Evolutionary conservation across 768 basidiomycete genomes (phyloP).

Genomic region (Ephemerocybe angulata): DNA sequence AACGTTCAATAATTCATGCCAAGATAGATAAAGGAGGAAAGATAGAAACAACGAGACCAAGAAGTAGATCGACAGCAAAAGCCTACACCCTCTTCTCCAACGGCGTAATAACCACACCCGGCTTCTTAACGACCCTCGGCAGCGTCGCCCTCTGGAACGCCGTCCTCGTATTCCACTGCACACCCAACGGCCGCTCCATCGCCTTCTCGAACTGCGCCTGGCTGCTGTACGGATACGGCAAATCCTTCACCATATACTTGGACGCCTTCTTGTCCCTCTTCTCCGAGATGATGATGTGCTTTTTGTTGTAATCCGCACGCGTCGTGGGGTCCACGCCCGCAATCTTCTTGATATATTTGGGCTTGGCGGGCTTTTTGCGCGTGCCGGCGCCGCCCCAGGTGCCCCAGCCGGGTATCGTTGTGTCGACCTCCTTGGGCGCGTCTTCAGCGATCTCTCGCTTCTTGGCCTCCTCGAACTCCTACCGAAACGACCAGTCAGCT

Average conservation of each 20-base stretch:
- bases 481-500: conserved; percentile 3
- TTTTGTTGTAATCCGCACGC: conserved; percentile 81
- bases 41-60: too few relatives aligned
- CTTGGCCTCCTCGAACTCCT: conserved; percentile 89
- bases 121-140: conserved; percentile 86
- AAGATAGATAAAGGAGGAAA: too few relatives aligned
- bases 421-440: conserved; percentile 85
- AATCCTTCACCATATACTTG: conserved; percentile 85
- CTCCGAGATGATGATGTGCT: conserved; percentile 93
- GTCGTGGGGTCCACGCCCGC: conserved; percentile 75
- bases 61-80: too few relatives aligned
- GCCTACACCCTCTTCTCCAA: conserved; percentile 44
- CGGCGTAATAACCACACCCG: conserved; percentile 69
- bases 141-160: conserved; percentile 81
- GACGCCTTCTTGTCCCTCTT: conserved; percentile 91
- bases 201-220: conserved; percentile 87
- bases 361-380: conserved; percentile 55
- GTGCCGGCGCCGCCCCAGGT: conserved; percentile 86
- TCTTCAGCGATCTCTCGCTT: conserved; percentile 78
- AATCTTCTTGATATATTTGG: conserved; percentile 74
- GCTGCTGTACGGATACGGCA: conserved; percentile 94
- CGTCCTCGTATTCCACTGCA: conserved; percentile 91
- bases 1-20: too few relatives aligned
- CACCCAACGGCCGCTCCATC: conserved; percentile 77
- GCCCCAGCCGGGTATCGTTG: conserved; percentile 94